These are phyloP conservation scores for Fusarium illudens DNA, from an alignment of 2,329 filamentous ascomycete species.

Conservation along the genomic window DNA sequence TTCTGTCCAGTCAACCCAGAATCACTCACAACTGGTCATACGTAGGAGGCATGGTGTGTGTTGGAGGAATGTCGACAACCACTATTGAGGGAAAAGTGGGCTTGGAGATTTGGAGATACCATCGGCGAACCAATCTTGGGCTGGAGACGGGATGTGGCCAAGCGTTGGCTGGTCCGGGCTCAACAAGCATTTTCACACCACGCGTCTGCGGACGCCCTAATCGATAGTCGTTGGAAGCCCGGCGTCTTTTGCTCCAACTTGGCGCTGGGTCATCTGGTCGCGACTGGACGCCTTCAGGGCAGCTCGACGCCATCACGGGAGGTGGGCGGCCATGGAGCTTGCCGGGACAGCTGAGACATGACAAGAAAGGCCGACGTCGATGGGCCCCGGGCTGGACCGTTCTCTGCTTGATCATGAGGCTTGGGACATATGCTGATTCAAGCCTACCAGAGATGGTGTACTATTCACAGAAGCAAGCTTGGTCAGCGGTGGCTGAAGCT, in stretches of 20 bases:
- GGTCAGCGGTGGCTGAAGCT: constrained; percentile 11
- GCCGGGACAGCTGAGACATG: constrained; percentile 1
- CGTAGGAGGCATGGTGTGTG: neutral
- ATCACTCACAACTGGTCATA: neutral
- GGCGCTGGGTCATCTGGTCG: neutral
- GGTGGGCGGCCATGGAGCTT: neutral
- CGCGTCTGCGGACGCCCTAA: constrained; percentile 18
- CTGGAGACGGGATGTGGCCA: constrained; percentile 18
- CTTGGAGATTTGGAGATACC: neutral
- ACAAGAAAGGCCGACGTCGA: neutral
- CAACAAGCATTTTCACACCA: constrained; percentile 13
- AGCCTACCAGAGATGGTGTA: neutral
- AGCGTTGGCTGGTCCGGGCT: neutral
- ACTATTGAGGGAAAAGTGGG: constrained; percentile 20
- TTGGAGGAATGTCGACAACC: constrained; percentile 15
- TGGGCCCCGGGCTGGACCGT: constrained; percentile 1
- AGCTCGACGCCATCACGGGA: neutral
- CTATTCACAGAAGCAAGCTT: neutral
- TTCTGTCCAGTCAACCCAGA: constrained; percentile 6
- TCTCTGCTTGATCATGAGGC: constrained; percentile 13
- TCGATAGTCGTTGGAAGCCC: neutral
- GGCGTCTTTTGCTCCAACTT: neutral
- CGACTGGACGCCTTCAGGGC: constrained; percentile 19
- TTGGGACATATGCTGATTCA: neutral
- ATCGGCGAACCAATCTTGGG: constrained; percentile 10